Evolutionary conservation across 108 stramenopile species (phyloP), one percentile per base, ranked within the genome.

Genomic region (Fragilaria radians): DNA sequence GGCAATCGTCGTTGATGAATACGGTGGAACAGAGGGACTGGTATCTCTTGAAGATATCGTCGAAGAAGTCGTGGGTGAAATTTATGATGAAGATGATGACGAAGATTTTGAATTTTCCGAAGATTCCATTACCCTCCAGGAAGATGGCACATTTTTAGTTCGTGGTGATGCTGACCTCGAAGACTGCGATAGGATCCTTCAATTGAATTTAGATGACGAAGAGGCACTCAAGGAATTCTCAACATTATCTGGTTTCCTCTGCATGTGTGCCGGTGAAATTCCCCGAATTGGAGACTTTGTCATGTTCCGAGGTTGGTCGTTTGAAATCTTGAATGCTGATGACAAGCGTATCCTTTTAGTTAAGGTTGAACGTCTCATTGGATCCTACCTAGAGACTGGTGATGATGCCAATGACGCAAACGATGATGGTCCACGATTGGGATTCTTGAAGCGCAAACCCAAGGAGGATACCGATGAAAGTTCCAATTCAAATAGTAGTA

Each of bases 1-100:
- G 88, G 97, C 97, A 4, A 86, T 98, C 67, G 97, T 98, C 22
- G 97, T 98, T 5, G 97, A 98, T 58, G 97, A 98, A 76, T 96
- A 88, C 66, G 97, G 97, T 27, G 97, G 97, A 28, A 98, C 97
- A 0, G 95, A 93, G 56, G 97, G 97, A n/a, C 57, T 98, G 51
- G 94, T 98, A 5, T 94, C 94, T 3, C 65, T 98, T 24, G 97
- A 98, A 73, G 94, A 96, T 73, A 94, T 95, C 57, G 82, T 96
- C 21, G 97, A 98, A 74, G 94, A 94, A 78, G 93, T 92, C 31
- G 90, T 95, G 27, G 94, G 94, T 17, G 91, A 92, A 72, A 92
- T 92, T 46, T 92, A 92, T 61, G 91, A 92, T 52, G 91, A 92
- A 55, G 88, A 89, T 63, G 91, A 92, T 65, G 93, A 94, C 32